Conservation (phyloP, 768 basidiomycete genomes). For the Heimioporus sp. region DNA sequence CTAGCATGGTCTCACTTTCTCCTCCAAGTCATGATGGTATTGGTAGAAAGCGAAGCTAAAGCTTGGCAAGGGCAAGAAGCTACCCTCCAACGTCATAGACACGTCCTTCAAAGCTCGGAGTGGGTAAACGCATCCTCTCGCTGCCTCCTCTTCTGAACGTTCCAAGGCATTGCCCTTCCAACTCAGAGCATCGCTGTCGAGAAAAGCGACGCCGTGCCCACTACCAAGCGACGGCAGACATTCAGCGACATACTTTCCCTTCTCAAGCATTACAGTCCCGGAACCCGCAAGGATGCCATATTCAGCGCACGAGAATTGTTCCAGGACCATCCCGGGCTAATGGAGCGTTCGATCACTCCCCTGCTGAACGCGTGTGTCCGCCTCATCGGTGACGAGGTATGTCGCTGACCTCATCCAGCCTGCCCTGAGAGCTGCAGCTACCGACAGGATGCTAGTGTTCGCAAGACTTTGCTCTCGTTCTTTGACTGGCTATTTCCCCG, state of each 20-base stretch:
- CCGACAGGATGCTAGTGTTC: conserved; percentile 72
- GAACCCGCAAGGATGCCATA: conserved; percentile 77
- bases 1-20: neutral
- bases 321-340: conserved; percentile 53
- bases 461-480: conserved; percentile 68
- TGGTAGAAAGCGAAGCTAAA: conserved; percentile 92
- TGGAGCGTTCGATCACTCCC: conserved; percentile 49
- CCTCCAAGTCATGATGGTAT: conserved; percentile 2
- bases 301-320: conserved; percentile 71
- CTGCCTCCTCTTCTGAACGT: conserved; percentile 7
- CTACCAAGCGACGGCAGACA: conserved; percentile 72
- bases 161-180: conserved; percentile 83
- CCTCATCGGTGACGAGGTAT: conserved; percentile 79
- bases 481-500: conserved; percentile 70
- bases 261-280: conserved; percentile 79
- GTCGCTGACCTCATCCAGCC: conserved; percentile 11
- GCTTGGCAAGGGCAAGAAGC: conserved; percentile 91
- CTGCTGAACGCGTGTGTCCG: conserved; percentile 64
- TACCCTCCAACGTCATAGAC: conserved; percentile 82
- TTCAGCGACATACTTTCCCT: conserved; percentile 76
- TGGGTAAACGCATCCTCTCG: conserved; percentile 38
- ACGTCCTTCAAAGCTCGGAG: conserved; percentile 96
- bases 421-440: neutral
- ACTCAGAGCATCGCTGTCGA: conserved; percentile 71
- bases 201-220: conserved; percentile 56